Evolutionary conservation across 768 basidiomycete genomes (phyloP), one percentile per base, ranked within the genome.

Genomic region (Lentinus tigrinus): DNA sequence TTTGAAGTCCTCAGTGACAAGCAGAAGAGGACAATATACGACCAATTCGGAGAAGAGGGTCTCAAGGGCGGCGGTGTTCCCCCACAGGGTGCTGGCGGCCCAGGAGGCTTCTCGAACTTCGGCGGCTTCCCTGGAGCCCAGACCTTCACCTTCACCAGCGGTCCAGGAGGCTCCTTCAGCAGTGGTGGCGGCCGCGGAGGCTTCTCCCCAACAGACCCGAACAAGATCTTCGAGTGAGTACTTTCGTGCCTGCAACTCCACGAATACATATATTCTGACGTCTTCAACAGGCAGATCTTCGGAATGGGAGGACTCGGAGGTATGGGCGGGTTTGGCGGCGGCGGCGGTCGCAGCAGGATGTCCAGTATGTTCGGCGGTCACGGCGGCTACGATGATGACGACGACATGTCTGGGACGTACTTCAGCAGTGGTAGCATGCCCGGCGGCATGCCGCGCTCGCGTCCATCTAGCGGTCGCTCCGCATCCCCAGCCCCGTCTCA

Each of bases 1-100:
- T 98, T 96, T 66, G 96, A 98, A 70, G 95, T 96, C 27, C 85
- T 98, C 55, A 91, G 82, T 50, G 94, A 97, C 73, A 84, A 85
- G 71, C 79, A 93, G 69, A 94, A 93, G 67, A 88, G 92, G 23
- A 74, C 89, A 0, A 69, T 93, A 7, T 98, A 95, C 63, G 95
- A 97, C 72, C 93, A 97, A 64, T 88, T 95, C 54, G 96, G 96
- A 36, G 95, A 97, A 70, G 95, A 97, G 56, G 95, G 96, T 2
- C 81, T 98, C 64, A 98, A 98, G 70, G 83, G 83, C 7, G 82
- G 82, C 19, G 83, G 83, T 36, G 83, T 77, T 0, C 75, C 80
- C 3, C 65, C 75, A 28, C 82, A 85, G 57, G 82, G 81, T 34
- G 82, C 82, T 11, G 58, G 66, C 2, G 76, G 81, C 2, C 75